A percentile compares a stretch with the other conserved stretches of the same genome.
Conservation (phyloP, 805 yeast genomes). For the Helenozyma baotianmanensis region DNA sequence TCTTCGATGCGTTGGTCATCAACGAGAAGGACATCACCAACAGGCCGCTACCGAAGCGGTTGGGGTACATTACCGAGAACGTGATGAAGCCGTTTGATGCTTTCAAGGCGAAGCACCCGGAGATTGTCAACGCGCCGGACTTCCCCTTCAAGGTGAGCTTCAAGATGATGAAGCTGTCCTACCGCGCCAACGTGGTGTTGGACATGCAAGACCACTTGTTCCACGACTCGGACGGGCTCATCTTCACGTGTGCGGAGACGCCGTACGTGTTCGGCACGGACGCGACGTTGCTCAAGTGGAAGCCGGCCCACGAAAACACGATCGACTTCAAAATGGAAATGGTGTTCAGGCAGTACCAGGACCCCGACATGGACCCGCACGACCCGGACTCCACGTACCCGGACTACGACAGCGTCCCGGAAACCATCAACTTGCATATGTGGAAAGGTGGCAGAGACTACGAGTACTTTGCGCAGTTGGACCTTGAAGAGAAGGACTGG, state of each 20-base stretch:
- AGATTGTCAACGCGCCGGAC: conserved; percentile 52
- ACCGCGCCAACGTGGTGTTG: conserved; percentile 71
- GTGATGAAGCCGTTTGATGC: conserved; percentile 79
- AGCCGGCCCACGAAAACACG: conserved; percentile 93
- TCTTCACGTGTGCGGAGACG: conserved; percentile 85
- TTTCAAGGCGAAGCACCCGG: conserved; percentile 65
- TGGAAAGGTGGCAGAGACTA: conserved; percentile 73
- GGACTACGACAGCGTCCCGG: conserved; percentile 80
- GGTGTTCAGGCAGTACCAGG: conserved; percentile 54
- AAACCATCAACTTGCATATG: conserved; percentile 52
- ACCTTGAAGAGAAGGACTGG: conserved; percentile 74
- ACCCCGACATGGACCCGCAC: conserved; percentile 59
- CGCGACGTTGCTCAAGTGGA: conserved; percentile 85
- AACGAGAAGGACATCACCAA: conserved; percentile 69
- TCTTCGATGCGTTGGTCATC: conserved; percentile 86
- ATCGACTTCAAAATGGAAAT: conserved; percentile 77
- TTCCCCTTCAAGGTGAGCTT: conserved; percentile 85
- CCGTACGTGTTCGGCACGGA: conserved; percentile 91
- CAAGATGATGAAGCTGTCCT: conserved; percentile 84
- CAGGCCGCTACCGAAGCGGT: conserved; percentile 70
- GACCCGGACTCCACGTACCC: conserved; percentile 68
- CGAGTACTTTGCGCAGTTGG: conserved; percentile 61
- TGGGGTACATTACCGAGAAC: conserved; percentile 80
- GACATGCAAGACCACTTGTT: conserved; percentile 66
- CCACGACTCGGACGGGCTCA: conserved; percentile 90